Percentiles rank a stretch among this genome's conserved stretches.
Evolutionary conservation across 129 eudicot genomes (phyloP).

Genomic region (Flaveria trinervia): DNA sequence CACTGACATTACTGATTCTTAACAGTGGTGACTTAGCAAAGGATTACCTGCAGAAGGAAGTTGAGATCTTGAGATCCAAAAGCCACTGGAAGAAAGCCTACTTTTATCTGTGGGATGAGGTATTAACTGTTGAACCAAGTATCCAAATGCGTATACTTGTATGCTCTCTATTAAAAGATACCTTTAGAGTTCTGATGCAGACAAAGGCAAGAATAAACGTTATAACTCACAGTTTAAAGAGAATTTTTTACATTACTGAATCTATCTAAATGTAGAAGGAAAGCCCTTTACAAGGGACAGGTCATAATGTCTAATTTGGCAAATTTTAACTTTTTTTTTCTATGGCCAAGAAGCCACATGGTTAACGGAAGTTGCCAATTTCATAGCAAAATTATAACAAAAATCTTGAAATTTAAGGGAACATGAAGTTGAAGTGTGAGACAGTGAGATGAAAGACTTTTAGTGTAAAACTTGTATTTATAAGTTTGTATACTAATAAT

Average conservation of each 20-base stretch:
- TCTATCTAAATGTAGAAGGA: not conserved
- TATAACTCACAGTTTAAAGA: not conserved
- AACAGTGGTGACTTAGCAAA: constrained; percentile 73
- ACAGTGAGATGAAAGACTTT: not conserved
- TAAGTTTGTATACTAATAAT: not conserved
- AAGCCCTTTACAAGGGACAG: not conserved
- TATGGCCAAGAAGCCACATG: not conserved
- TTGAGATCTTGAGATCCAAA: constrained; percentile 84
- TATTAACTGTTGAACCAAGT: constrained; percentile 31
- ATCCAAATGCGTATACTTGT: not conserved
- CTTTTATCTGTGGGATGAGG: constrained; percentile 99
- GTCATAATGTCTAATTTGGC: not conserved
- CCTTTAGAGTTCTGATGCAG: not conserved
- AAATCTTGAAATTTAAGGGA: constrained; percentile 4
- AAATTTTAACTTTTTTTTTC: no score
- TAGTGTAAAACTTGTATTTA: not conserved
- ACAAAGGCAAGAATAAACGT: not conserved
- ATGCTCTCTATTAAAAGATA: constrained; percentile 3
- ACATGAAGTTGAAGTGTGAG: not conserved
- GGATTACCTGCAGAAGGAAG: constrained; percentile 74
- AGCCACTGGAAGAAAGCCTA: constrained; percentile 95
- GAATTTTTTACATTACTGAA: not conserved
- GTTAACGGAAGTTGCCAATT: not conserved
- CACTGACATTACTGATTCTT: constrained; percentile 37
- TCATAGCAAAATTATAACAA: not conserved